Evolutionary conservation across 805 yeast species (phyloP), one percentile per base, ranked within the genome.

Genomic region (Spathaspora sp.): DNA sequence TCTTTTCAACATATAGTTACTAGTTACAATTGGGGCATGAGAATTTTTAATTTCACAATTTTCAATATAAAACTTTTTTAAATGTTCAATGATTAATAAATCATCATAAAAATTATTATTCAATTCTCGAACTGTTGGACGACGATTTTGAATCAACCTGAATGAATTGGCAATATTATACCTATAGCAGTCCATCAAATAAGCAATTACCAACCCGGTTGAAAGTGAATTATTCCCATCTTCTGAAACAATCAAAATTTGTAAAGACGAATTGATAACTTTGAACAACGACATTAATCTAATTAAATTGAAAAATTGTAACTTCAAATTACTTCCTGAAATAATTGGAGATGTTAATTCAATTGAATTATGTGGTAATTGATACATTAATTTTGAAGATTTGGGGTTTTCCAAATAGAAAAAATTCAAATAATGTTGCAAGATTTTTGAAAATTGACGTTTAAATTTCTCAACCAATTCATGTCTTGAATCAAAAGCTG

Each of bases 111-210:
- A 71, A 51, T 69, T 69, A 45, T 55, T 48, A 54, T 69, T 70
- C 38, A 71, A 57, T 9, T 58, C 60, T 17, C 52, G 49, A 9
- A 62, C 49, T 12, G 50, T 45, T 4, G 68, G 64, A 17, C 62
- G 53, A 5, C 53, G 49, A 26, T 35, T 20, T 39, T 57, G 55
- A 35, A 73, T 50, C 39, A 62, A 53, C 47, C 60, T 57, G 50
- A 64, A 62, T 47, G 73, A 60, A 9, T 69, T 62, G 26, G 57
- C 61, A 31, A 70, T 60, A 52, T 73, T 68, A 52, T 64, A 70
- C 51, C 63, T 63, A 55, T 73, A 73, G 49, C 56, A 59, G 57
- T 73, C 78, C 77, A 73, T 73, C 54, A 72, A 61, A 50, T 68
- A 70, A 44, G 73, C 67, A 19, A 70, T 63, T 5, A 67, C 55